Conservation (phyloP, 306 rosid genomes). For the Argentina anserina region DNA sequence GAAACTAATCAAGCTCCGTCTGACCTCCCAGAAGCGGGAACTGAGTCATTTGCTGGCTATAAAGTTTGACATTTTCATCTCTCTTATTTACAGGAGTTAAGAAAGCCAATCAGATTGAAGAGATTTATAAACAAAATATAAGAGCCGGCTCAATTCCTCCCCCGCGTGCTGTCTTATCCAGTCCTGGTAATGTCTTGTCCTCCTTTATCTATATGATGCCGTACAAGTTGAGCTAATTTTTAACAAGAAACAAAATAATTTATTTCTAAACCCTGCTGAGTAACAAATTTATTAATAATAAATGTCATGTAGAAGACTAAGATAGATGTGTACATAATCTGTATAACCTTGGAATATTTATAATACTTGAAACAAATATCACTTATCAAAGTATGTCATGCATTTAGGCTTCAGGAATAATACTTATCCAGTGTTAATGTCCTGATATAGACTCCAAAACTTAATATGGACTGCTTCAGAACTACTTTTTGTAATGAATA, state of each 20-base stretch:
- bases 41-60: too few relatives aligned
- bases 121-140: constrained; percentile 37
- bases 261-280: not conserved
- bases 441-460: not conserved
- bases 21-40: too few relatives aligned
- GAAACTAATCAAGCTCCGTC: too few relatives aligned
- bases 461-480: not conserved
- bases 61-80: constrained; percentile 29
- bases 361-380: not conserved
- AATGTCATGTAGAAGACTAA: not conserved
- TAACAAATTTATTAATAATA: not conserved
- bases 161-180: constrained; percentile 88
- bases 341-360: not conserved
- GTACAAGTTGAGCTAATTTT: not conserved
- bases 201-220: not conserved
- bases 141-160: constrained; percentile 59
- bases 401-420: not conserved
- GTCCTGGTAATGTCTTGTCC: constrained; percentile 56
- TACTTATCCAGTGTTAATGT: not conserved
- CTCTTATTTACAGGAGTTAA: constrained; percentile 31
- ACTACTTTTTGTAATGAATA: not conserved
- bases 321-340: not conserved
- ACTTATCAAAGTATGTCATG: not conserved
- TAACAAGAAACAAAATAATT: not conserved
- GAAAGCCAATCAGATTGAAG: constrained; percentile 39